Evolutionary conservation across 192 early-diverging fungal species (phyloP), one percentile per base, ranked within the genome.

Genomic region (Gigaspora rosea): DNA sequence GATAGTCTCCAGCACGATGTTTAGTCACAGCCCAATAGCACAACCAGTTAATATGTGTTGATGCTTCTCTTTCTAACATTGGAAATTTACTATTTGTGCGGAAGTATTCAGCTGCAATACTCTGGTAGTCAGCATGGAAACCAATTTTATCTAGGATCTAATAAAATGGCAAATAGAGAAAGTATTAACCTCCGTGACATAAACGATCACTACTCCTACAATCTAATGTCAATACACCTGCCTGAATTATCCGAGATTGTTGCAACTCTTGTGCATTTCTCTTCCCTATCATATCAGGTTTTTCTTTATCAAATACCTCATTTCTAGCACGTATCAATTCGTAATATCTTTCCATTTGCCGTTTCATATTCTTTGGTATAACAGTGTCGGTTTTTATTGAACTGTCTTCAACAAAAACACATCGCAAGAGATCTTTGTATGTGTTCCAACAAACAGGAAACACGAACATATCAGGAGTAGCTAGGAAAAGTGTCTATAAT

Each of bases 381-480:
- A 80, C 59, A 35, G 80, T 49, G 67, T 79, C 57, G 27, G 54
- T 65, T 22, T 79, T 49, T 56, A 73, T 59, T 63, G 86, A 71
- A 78, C 61, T n/a, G 57, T 83, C 81, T 35, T 87, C 50, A 35
- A 81, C 78, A 2, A 90, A 68, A 16, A 86, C 78, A 20, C 68
- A 56, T 4, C 82, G 81, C 8, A 90, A 57, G 13, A 90, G 35
- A 32, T 73, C 77, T 16, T 81, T 76, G 41, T 89, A 86, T 20
- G 79, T 79, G 18, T 84, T 77, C 80, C 85, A 90, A 18, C 82
- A 73, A 46, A 83, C 83, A 47, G 88, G 88, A 72, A 86, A 82
- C 13, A 90, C 85, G 84, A 90, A 90, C 84, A 88, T 86, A 57
- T 90, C 88, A 10, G 88, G 88, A 8, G 82, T 85, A 1, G 88